Evolutionary conservation across 169 alveolate species (phyloP), one percentile per base, ranked within the genome.

Genomic region (Cryptosporidium xiaoi): DNA sequence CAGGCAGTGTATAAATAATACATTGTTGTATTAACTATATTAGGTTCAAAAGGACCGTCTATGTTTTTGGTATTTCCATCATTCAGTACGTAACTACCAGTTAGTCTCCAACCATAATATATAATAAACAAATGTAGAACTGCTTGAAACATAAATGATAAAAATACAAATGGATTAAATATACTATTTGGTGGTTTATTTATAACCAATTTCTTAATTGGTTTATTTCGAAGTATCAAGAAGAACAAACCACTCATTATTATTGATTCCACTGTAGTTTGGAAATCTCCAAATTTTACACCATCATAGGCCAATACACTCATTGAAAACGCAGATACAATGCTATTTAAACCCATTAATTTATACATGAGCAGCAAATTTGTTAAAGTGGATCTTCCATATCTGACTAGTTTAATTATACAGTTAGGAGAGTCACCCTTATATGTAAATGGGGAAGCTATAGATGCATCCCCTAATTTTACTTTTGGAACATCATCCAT

Each of bases 381-480:
- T 12, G 97, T 95, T 31, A 98, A 93, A 27, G 99, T 95, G 71
- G 99, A 96, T 46, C 99, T 90, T 50, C 99, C 99, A 90, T 96
- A 94, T 13, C 95, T 91, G 50, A 97, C 93, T 34, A 98, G 87
- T 65, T 95, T 95, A 65, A 95, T 95, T 7, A 97, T 97, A 64
- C 99, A 96, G 65, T 91, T 92, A 27, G 97, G 96, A 64, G 97
- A 95, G 50, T 91, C 91, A 16, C 95, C 95, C 65, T 97, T 96
- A 67, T 96, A 96, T 12, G 99, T 97, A 93, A 98, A 98, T 27
- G 99, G 99, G 1, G 99, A 98, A 40, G 99, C 99, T 34, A 97
- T 96, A 82, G 99, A 96, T 12, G 99, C 99, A 92, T 97, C 99
- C 29, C 99, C 99, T 53, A 96, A 93, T 77, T 97, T 93, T 40